phyloP scores from a whole-genome alignment of 2,329 filamentous ascomycete genomes.

The Cryphonectria radicalis region DNA sequence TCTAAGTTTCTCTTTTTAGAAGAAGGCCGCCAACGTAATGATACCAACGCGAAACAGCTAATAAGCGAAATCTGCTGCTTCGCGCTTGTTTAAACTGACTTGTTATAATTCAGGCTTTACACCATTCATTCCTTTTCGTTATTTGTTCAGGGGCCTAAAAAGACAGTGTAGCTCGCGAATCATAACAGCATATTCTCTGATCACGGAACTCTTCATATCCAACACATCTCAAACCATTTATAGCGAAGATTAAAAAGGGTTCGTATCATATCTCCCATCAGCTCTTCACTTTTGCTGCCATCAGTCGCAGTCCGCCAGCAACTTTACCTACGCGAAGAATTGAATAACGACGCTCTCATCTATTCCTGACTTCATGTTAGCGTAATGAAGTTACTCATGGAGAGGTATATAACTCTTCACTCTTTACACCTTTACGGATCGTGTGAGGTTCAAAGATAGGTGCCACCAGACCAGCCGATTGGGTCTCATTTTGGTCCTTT shows the following conservation, averaged over 20 bases:
- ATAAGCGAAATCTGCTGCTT: background rate
- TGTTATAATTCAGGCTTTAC: background rate
- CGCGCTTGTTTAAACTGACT: background rate
- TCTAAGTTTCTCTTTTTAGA: background rate
- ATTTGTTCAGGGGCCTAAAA: background rate
- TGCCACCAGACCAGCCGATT: background rate
- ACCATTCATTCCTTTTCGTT: background rate
- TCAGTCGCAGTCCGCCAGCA: constrained; percentile 36
- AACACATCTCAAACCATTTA: background rate
- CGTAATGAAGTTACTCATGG: background rate
- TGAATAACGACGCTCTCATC: constrained; percentile 39
- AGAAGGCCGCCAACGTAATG: background rate
- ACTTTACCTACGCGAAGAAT: constrained; percentile 35
- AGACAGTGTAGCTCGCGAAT: background rate
- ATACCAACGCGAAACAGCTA: background rate
- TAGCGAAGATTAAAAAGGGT: constrained; percentile 29
- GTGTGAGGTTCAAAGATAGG: no score
- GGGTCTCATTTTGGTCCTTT: background rate
- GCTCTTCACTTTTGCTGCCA: constrained; percentile 34
- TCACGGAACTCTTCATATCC: background rate
- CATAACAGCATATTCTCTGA: background rate
- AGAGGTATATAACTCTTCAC: constrained; percentile 13
- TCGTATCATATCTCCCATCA: constrained; percentile 33
- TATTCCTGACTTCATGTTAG: no score
- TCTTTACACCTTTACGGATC: background rate